phyloP scores from a whole-genome alignment of 331 rosid species.

The Ulmus americana region DNA sequence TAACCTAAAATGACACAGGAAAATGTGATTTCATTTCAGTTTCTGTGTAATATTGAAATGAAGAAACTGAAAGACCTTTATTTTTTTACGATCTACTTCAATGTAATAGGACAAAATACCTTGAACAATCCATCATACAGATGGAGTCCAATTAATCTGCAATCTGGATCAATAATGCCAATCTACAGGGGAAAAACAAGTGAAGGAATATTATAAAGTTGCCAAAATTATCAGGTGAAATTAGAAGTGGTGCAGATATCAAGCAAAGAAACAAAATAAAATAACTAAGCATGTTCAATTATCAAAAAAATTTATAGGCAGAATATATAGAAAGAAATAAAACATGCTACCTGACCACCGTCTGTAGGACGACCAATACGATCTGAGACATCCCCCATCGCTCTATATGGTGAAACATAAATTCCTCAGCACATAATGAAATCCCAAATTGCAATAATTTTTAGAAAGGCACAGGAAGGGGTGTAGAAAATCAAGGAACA shows the following conservation, averaged over 20 bases:
- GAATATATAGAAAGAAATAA: neutral
- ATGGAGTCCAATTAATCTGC: slow-evolving; percentile 96
- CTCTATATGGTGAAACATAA: slow-evolving; percentile 41
- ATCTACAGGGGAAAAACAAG: slow-evolving; percentile 45
- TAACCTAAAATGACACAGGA: slow-evolving; percentile 53
- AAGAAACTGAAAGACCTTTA: neutral
- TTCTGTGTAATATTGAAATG: neutral
- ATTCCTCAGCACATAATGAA: slow-evolving; percentile 7
- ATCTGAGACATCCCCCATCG: slow-evolving; percentile 99
- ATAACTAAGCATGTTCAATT: neutral
- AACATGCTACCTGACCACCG: slow-evolving; percentile 73
- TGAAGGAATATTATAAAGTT: slow-evolving; percentile 7
- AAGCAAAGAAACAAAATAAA: neutral
- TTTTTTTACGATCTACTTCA: neutral
- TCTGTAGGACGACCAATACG: slow-evolving; percentile 95
- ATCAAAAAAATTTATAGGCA: neutral
- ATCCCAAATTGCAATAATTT: neutral
- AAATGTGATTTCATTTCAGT: neutral
- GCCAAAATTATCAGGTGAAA: slow-evolving; percentile 10
- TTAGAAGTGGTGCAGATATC: slow-evolving; percentile 4
- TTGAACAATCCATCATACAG: slow-evolving; percentile 93
- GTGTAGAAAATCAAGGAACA: too few relatives aligned
- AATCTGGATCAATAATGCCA: slow-evolving; percentile 96
- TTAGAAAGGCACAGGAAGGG: neutral
- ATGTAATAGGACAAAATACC: slow-evolving; percentile 32